phyloP scores from a whole-genome alignment of 169 alveolate genomes.

The Perkinsus marinus region DNA sequence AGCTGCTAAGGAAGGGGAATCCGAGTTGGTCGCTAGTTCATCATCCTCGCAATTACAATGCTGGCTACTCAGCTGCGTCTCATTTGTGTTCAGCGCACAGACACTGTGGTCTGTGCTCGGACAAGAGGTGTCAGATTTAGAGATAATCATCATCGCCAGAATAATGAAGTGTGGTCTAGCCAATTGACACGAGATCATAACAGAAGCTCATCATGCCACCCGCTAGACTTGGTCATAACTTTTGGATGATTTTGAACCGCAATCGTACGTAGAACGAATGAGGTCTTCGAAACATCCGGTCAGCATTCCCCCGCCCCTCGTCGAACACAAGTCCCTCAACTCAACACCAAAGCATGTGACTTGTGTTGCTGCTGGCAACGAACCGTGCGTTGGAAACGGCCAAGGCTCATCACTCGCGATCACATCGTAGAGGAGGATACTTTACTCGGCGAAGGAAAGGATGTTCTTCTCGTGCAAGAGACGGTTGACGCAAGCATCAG shows the following conservation, averaged over 20 bases:
- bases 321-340: neutral
- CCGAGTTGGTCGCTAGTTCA: neutral
- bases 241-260: neutral
- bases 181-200: neutral
- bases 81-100: neutral
- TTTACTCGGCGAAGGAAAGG: conserved; percentile 52
- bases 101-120: neutral
- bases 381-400: neutral
- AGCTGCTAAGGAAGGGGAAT: neutral
- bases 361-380: neutral
- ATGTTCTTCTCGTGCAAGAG: conserved; percentile 68
- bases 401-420: neutral
- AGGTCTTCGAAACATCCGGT: neutral
- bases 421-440: neutral
- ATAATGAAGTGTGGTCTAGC: neutral
- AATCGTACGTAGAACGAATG: neutral
- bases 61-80: neutral
- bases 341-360: neutral
- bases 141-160: neutral
- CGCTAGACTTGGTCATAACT: neutral
- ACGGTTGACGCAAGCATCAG: conserved; percentile 82
- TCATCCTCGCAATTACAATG: neutral
- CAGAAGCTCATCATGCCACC: neutral
- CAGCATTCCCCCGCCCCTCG: neutral
- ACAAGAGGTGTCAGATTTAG: neutral